A percentile compares a stretch with the other conserved stretches of the same genome.
Evolutionary conservation across 305 asterid genomes (phyloP).

Genomic region (Fraxinus ornus): DNA sequence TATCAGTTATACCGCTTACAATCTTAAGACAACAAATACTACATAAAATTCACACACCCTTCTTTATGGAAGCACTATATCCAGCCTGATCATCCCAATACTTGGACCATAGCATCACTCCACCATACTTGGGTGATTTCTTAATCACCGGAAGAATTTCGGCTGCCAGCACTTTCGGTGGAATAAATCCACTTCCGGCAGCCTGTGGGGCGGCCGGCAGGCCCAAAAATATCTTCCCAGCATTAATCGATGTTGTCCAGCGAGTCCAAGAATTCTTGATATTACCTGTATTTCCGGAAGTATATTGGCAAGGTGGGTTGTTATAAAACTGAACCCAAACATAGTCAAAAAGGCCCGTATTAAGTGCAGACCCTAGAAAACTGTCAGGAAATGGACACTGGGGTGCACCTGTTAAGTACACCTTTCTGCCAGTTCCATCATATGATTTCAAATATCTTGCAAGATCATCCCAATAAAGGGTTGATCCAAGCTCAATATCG

Average conservation of each 20-base stretch:
- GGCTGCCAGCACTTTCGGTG: conserved; percentile 39
- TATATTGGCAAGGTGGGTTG: conserved; percentile 63
- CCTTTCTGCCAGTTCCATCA: conserved; percentile 22
- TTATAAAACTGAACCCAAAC: conserved; percentile 76
- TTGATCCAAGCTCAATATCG: conserved; percentile 44
- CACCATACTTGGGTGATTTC: conserved; percentile 56
- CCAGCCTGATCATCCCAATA: conserved; percentile 65
- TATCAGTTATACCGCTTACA: background rate
- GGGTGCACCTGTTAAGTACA: conserved; percentile 44
- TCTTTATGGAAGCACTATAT: conserved; percentile 44
- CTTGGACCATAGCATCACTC: conserved; percentile 82
- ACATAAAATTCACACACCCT: conserved; percentile 25
- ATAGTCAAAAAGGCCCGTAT: conserved; percentile 42
- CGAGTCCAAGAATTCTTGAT: conserved; percentile 48
- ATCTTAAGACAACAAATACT: background rate
- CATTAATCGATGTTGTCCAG: conserved; percentile 46
- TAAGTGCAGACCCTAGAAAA: conserved; percentile 34
- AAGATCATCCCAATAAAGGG: conserved; percentile 32
- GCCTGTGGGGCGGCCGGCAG: conserved; percentile 68
- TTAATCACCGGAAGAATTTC: conserved; percentile 58
- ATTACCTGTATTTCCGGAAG: conserved; percentile 32
- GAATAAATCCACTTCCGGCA: conserved; percentile 72
- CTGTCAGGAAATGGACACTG: conserved; percentile 52
- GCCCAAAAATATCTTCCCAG: conserved; percentile 54
- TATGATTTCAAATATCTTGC: conserved; percentile 27